Evolutionary conservation across 2,329 filamentous ascomycete species (phyloP).

Genomic region (Pseudogymnoascus sp.): DNA sequence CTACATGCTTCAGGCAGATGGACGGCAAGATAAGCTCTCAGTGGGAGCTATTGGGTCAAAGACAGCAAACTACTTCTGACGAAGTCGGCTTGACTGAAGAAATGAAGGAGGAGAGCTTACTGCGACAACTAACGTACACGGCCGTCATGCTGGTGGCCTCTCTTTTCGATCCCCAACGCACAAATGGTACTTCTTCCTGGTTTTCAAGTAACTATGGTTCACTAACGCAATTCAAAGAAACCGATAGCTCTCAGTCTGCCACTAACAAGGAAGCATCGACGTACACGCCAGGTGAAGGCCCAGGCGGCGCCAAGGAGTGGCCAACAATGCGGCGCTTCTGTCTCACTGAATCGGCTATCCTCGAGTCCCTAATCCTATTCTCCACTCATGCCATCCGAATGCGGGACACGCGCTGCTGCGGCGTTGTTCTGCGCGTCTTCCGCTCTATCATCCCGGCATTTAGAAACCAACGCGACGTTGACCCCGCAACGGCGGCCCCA

Average conservation of each 20-base stretch:
- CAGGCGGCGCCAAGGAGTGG: slow-evolving; percentile 31
- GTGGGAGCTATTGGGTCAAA: slow-evolving; percentile 69
- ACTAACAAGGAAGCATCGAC: slow-evolving; percentile 26
- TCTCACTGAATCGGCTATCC: slow-evolving; percentile 65
- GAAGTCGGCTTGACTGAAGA: slow-evolving; percentile 82
- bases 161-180: slow-evolving; percentile 69
- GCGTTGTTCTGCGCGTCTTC: slow-evolving; percentile 78
- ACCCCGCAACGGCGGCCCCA: slow-evolving; percentile 30
- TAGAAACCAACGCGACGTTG: slow-evolving; percentile 20
- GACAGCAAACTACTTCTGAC: slow-evolving; percentile 55
- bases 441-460: slow-evolving; percentile 80
- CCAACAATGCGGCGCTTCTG: slow-evolving; percentile 74
- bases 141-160: slow-evolving; percentile 87
- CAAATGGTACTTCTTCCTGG: slow-evolving; percentile 42
- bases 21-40: slow-evolving; percentile 80
- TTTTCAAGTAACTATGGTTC: not conserved
- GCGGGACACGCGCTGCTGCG: slow-evolving; percentile 81
- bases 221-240: slow-evolving; percentile 7
- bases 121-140: slow-evolving; percentile 86
- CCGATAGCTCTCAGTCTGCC: not conserved
- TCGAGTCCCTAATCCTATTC: slow-evolving; percentile 86
- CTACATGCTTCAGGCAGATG: slow-evolving; percentile 76
- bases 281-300: slow-evolving; percentile 17
- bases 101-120: slow-evolving; percentile 96
- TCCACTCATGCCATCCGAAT: slow-evolving; percentile 85